Base-by-base conservation (phyloP, 352 stramenopile genomes). In the Peronospora belbahrii region DNA sequence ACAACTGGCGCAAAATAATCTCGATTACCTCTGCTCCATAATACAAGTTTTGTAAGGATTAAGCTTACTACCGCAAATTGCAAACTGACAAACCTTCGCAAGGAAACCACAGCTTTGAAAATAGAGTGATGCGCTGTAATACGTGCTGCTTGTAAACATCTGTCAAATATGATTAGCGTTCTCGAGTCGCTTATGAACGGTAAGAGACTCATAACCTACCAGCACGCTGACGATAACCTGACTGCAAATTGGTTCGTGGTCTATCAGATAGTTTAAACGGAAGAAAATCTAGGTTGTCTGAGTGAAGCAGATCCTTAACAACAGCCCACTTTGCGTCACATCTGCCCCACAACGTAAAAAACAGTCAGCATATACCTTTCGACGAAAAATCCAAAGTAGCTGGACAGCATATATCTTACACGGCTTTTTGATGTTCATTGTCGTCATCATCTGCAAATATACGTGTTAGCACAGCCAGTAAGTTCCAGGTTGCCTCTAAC, bases 311-410 rank as follows among this genome's bases (percentile, higher is more conserved):
- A 4, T 67, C 51, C 48, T 71, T 73, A 5, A 72, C 67, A 13
- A 76, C 39, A 11, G 54, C 61, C 69, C 69, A 81, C n/a, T 59
- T 66, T 18, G 62, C 58, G 7, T 78, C 62, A 31, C 46, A 65
- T 40, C 59, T 67, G 52, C 36, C 8, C 13, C 9, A 33, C 27
- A 58, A 1, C 24, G 13, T 8, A 45, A 47, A 5, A n/a, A 40
- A 4, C 11, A 36, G 42, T 42, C 14, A 46, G 27, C 15, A n/a
- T 11, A 39, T 24, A 23, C 3, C 15, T 9, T 19, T 11, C 45
- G 28, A 37, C 3, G 8, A 6, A 11, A 8, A 33, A 6, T 33
- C 11, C 27, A 37, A 17, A 42, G 27, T 23, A 41, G 13, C 19
- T 24, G 1, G 7, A 18, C 13, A 30, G 10, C 17, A 6, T 3